Evolutionary conservation across 768 basidiomycete species (phyloP).

Genomic region (Macrocybe gigantea): DNA sequence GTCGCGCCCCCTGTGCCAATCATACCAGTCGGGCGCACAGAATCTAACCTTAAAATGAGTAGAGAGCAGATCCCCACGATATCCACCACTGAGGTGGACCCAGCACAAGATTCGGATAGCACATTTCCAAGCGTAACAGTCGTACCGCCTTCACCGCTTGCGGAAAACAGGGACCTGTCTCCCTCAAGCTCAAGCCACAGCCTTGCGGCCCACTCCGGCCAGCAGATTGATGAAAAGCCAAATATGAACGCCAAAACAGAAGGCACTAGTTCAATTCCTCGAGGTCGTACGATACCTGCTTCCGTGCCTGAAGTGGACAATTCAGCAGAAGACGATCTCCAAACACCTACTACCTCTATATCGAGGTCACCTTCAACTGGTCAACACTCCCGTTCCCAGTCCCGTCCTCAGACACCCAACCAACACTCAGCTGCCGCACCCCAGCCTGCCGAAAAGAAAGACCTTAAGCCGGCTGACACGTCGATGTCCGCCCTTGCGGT

Average conservation of each 20-base stretch:
- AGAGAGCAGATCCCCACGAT: constrained; percentile 10
- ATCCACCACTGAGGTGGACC: constrained; percentile 14
- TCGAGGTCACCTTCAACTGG: background rate
- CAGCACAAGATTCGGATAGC: constrained; percentile 19
- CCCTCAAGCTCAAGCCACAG: constrained; percentile 19
- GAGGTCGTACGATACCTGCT: constrained; percentile 16
- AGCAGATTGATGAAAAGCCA: constrained; percentile 11
- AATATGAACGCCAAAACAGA: constrained; percentile 9
- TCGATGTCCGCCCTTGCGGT: constrained; percentile 16
- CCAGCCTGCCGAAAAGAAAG: constrained; percentile 8
- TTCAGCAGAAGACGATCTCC: constrained; percentile 13
- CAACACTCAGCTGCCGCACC: constrained; percentile 3
- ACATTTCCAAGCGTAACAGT: constrained; percentile 38
- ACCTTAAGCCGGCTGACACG: background rate
- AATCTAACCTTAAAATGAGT: constrained; percentile 5
- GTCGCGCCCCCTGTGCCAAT: constrained; percentile 2
- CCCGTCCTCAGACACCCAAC: background rate
- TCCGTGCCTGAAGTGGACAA: constrained; percentile 8
- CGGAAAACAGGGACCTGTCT: constrained; percentile 18
- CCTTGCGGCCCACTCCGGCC: constrained; percentile 8
- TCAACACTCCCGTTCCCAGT: background rate
- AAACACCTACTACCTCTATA: constrained; percentile 12
- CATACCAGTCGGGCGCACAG: constrained; percentile 6
- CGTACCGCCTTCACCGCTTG: constrained; percentile 38
- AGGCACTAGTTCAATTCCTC: constrained; percentile 5